Evolutionary conservation across 768 basidiomycete genomes (phyloP), one percentile per base, ranked within the genome.

Genomic region (Leccinum disarticulatum): DNA sequence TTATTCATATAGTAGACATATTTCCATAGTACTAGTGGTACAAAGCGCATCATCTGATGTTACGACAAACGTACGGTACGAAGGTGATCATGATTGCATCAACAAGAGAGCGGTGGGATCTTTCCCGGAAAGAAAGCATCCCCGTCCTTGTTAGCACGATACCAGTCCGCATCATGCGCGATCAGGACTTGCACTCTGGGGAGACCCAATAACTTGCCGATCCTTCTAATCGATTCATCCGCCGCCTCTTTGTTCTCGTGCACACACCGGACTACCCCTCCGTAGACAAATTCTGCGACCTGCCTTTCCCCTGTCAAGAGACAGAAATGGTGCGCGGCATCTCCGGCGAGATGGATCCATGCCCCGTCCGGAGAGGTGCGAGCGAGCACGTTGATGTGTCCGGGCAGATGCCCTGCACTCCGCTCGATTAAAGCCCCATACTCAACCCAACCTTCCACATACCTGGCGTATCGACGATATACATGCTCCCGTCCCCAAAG

Each of bases 311-410:
- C 80, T 0, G 74, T 81, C 47, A 84, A 66, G 28, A 84, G 71
- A 14, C 76, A 71, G 73, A 76, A 77, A 65, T 83, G 78, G 63
- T 85, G 84, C 2, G 80, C 83, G 55, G 79, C 79, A 62, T 86
- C 84, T 0, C 80, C 83, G 2, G 75, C 82, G 17, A 85, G 73
- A 64, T 77, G 80, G 22, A 86, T 73, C 83, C 84, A 87, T 15
- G 70, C 77, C 7, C 81, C 81, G 36, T 79, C 78, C 1, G 76
- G 50, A n/a, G 80, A 82, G 2, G 81, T 84, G 49, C 84, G 82
- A 19, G 75, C 81, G 9, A 85, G 77, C 52, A 80, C 57, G 57
- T 80, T 83, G 56, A 85, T 61, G 58, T 87, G 84, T 2, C 85
- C 84, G 2, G 74, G 68, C 28, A 84, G 70, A 66, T 86, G 84